Evolutionary conservation across 768 basidiomycete genomes (phyloP).

Genomic region (Rhizopogon vinicolor): DNA sequence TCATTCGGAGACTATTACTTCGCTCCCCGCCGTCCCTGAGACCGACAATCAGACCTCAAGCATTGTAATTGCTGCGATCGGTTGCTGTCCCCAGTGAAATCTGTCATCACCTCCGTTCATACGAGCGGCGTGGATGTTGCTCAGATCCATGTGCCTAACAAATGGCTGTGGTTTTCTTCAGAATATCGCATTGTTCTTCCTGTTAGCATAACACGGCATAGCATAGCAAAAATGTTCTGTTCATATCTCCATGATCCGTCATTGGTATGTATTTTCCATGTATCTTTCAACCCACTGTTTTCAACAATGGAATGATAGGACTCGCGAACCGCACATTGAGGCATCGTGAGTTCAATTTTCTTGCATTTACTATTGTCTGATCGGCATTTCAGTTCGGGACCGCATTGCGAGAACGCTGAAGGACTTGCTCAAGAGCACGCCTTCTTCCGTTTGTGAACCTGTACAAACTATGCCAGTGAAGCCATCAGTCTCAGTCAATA

Average conservation of each 20-base stretch:
- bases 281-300: neutral
- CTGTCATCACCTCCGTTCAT: neutral
- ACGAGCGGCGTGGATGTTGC: neutral
- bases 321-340: neutral
- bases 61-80: conserved; percentile 7
- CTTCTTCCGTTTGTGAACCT: neutral
- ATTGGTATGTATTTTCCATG: neutral
- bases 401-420: neutral
- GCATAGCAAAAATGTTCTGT: neutral
- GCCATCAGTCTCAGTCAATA: neutral
- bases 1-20: conserved; percentile 17
- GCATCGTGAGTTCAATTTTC: neutral
- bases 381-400: neutral
- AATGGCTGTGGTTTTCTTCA: neutral
- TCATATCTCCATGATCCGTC: no score
- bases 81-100: neutral
- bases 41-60: conserved; percentile 12
- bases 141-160: neutral
- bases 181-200: neutral
- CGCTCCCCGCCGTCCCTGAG: neutral
- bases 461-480: neutral
- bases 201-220: neutral
- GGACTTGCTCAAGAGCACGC: neutral
- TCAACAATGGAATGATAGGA: neutral
- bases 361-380: neutral